These are phyloP conservation scores for Boletus subcaerulescens DNA, from an alignment of 768 basidiomycete species.

Conservation along the genomic window DNA sequence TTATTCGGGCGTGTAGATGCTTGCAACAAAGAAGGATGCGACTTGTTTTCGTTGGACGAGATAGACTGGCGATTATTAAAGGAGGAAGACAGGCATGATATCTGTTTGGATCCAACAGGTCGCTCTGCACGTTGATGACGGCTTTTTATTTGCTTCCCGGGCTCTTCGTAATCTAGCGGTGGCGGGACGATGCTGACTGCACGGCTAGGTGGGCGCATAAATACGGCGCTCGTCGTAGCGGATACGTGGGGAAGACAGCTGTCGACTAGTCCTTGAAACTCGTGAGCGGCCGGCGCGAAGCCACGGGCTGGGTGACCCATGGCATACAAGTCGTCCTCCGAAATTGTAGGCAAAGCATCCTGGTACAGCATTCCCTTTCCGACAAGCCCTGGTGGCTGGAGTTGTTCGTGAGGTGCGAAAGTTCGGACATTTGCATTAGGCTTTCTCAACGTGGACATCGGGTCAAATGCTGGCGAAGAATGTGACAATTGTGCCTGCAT, in stretches of 20 bases:
- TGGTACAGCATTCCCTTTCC: conserved; percentile 11
- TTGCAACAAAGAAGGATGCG: conserved; percentile 13
- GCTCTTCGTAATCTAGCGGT: conserved; percentile 20
- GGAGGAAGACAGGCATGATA: neutral
- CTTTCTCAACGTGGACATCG: conserved; percentile 3
- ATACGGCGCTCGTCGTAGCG: neutral
- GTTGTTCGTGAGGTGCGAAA: conserved; percentile 5
- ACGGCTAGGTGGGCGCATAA: conserved; percentile 27
- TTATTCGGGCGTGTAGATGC: conserved; percentile 24
- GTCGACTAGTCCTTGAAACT: conserved; percentile 1
- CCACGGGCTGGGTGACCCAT: conserved; percentile 10
- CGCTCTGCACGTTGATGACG: conserved; percentile 9
- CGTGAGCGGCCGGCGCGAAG: conserved; percentile 2
- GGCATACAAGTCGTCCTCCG: conserved; percentile 38
- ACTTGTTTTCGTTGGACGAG: neutral
- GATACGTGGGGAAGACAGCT: neutral
- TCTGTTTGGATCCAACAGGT: conserved; percentile 2
- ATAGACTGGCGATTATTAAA: conserved; percentile 8
- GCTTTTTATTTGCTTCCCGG: conserved; percentile 13
- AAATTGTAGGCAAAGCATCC: conserved; percentile 28
- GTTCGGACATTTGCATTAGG: conserved; percentile 4
- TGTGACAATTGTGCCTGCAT: conserved; percentile 10
- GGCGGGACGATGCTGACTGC: conserved; percentile 32
- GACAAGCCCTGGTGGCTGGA: neutral
- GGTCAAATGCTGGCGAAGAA: conserved; percentile 9